A percentile compares a stretch with the other conserved stretches of the same genome.
Conservation (phyloP, 306 rosid genomes). For the Inga oerstediana region DNA sequence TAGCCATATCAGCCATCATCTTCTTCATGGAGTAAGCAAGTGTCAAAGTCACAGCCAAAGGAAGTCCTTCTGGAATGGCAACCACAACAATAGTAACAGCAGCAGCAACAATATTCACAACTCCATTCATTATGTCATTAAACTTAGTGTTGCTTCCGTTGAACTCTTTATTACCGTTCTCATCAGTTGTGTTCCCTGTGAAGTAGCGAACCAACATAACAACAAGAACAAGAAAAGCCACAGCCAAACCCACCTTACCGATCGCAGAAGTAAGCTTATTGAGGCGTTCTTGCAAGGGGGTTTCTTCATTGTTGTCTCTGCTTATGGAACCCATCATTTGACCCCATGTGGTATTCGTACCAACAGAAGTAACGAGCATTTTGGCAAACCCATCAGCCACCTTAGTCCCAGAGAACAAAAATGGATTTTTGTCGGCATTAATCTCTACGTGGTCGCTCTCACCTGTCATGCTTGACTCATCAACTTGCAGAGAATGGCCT, state of each 20-base stretch:
- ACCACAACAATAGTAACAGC: conserved; percentile 48
- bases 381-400: conserved; percentile 1
- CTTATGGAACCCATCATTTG: background rate
- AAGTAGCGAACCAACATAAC: conserved; percentile 29
- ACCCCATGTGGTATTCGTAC: background rate
- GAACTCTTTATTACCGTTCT: conserved; percentile 31
- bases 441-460: background rate
- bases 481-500: conserved; percentile 13
- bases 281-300: background rate
- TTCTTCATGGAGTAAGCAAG: conserved; percentile 56
- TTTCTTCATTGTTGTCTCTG: background rate
- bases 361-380: background rate
- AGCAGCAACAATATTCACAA: conserved; percentile 32
- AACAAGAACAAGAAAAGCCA: conserved; percentile 37
- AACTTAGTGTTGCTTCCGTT: conserved; percentile 14
- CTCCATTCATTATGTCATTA: conserved; percentile 27
- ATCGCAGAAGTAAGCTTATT: conserved; percentile 33
- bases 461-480: conserved; percentile 16
- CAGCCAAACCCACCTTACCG: conserved; percentile 37
- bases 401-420: conserved; percentile 1
- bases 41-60: conserved; percentile 42
- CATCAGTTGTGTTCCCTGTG: conserved; percentile 15
- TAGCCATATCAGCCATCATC: conserved; percentile 49
- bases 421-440: background rate
- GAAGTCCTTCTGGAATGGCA: conserved; percentile 56